Base-by-base conservation (phyloP, 2,329 filamentous ascomycete genomes). In the Davidsoniella australis region DNA sequence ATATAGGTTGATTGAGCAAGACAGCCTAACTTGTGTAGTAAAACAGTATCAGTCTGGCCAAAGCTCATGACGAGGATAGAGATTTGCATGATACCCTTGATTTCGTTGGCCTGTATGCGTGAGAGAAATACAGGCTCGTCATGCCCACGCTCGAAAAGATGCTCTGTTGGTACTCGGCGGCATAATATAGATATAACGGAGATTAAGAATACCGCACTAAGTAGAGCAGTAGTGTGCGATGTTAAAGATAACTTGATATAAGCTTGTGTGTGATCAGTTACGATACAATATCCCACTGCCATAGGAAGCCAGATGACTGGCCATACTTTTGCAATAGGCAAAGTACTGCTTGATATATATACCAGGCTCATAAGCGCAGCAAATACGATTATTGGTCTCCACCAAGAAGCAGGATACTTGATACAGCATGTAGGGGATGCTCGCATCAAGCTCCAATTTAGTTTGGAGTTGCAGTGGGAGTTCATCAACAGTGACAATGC, bases 31-130 rank as follows among this genome's bases (percentile, higher is more conserved):
- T 74, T 67, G 60, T 78, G 76, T 29, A 76, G 66, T 57, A 68
- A 68, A 4, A 75, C 59, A 2, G 64, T 64, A 5, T 68, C 72
- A 5, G 33, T 47, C 23, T 68, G 71, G 17, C 71, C 68, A 33
- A 73, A 72, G 59, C 75, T 80, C 53, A 77, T 80, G 10, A 75
- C 62, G 3, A 69, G 56, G 43, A 69, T 62, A 16, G 69, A 60
- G 12, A 67, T 65, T 54, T 80, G 76, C 72, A 81, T 76, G 67
- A 75, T 72, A 2, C 78, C 78, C 61, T 80, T 81, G 69, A 76
- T 78, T 58, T 82, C 78, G 53, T 80, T 69, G 0, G 72, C 74
- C 55, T 80, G 73, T 42, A 70, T 65, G 46, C 76, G 66, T 0
- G 70, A 66, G 4, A 80, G 61, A 41, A 50, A 59, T 7, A 58